phyloP scores from a whole-genome alignment of 2,329 filamentous ascomycete species.

The Aspergillus sp. region DNA sequence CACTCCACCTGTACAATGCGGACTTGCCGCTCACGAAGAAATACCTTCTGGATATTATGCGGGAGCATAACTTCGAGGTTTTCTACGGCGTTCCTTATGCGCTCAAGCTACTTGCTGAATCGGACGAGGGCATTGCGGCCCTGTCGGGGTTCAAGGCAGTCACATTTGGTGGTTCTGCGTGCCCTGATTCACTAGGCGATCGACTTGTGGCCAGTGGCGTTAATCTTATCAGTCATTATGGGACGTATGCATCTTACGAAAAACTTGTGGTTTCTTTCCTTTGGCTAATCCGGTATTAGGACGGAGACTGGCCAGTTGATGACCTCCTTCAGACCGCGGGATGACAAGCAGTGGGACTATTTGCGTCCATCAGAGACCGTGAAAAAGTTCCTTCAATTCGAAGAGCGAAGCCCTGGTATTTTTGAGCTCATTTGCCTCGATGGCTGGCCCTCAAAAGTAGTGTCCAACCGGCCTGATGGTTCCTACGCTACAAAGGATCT shows the following conservation, averaged over 20 bases:
- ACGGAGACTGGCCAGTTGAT: conserved; percentile 57
- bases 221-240: conserved; percentile 50
- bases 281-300: conserved; percentile 16
- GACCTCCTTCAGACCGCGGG: conserved; percentile 48
- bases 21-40: conserved; percentile 47
- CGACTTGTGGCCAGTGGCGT: conserved; percentile 46
- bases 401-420: conserved; percentile 27
- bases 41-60: conserved; percentile 41
- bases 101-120: conserved; percentile 55
- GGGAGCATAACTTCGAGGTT: conserved; percentile 40
- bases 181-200: conserved; percentile 53
- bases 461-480: conserved; percentile 40
- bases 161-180: conserved; percentile 50
- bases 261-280: too few relatives aligned
- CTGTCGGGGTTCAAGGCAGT: conserved; percentile 45
- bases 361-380: conserved; percentile 38
- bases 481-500: conserved; percentile 45
- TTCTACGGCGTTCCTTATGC: conserved; percentile 58
- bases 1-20: conserved; percentile 49
- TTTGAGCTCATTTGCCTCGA: conserved; percentile 30
- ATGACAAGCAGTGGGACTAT: conserved; percentile 55
- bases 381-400: conserved; percentile 36
- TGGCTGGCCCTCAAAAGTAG: conserved; percentile 33
- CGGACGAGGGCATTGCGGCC: conserved; percentile 44
- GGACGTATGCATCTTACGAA: conserved; percentile 37